A percentile compares a stretch with the other conserved stretches of the same genome.
phyloP scores from a whole-genome alignment of 176 grass and related monocot species.

The barley (Hordeum vulgare) region DNA sequence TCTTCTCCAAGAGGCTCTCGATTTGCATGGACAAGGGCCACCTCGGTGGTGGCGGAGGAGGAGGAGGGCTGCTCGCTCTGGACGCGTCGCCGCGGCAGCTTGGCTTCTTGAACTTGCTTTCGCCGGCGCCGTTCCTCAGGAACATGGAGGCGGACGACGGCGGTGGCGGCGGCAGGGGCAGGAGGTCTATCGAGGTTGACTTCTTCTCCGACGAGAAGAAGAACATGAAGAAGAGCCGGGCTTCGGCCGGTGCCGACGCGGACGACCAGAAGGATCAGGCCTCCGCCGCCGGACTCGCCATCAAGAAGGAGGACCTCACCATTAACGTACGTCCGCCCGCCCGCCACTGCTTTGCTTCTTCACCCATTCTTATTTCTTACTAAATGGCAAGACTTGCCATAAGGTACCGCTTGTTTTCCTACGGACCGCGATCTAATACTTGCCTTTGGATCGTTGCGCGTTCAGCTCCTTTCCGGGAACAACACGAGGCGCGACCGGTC shows the following conservation, averaged over 20 bases:
- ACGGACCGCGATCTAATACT: not conserved
- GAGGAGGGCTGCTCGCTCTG: conserved; percentile 34
- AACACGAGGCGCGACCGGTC: conserved; percentile 64
- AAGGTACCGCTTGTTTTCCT: not conserved
- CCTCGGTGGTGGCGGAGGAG: conserved; percentile 27
- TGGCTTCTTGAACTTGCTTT: conserved; percentile 21
- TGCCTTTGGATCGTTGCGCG: not conserved
- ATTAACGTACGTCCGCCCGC: conserved; percentile 51
- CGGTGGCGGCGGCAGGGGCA: not conserved
- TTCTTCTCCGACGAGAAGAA: conserved; percentile 90
- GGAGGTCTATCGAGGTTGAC: conserved; percentile 69
- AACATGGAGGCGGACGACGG: conserved; percentile 21
- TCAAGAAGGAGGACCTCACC: conserved; percentile 65
- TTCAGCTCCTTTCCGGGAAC: conserved; percentile 44
- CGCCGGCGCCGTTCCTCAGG: not conserved
- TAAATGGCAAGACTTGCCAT: not conserved
- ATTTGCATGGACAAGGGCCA: conserved; percentile 51
- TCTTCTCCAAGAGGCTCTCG: not conserved
- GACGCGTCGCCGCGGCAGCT: conserved; percentile 37
- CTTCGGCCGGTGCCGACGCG: not conserved
- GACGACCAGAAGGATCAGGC: not conserved
- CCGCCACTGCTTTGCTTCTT: not conserved
- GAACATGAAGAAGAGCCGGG: conserved; percentile 30
- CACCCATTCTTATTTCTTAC: not conserved
- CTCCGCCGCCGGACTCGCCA: conserved; percentile 11